These are phyloP conservation scores for Sordaria brevicollis DNA, from an alignment of 495 filamentous ascomycete genomes.

Conservation along the genomic window DNA sequence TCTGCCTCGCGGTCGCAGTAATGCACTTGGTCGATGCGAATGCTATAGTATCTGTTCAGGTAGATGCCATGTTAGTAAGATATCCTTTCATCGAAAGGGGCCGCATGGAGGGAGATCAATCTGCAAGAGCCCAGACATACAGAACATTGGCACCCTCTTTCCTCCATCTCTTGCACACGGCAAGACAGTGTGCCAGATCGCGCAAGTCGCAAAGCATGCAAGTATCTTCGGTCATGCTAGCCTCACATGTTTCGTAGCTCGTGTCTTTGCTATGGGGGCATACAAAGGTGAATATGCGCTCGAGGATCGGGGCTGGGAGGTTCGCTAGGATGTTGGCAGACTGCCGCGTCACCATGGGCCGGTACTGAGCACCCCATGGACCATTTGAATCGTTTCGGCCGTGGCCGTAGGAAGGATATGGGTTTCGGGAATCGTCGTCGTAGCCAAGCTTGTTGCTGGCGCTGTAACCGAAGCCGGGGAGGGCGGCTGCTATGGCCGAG, in stretches of 20 bases:
- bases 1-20: slow-evolving; percentile 83
- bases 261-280: slow-evolving; percentile 76
- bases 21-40: slow-evolving; percentile 90
- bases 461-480: slow-evolving; percentile 8
- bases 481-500: slow-evolving; percentile 1
- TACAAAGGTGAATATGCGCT: slow-evolving; percentile 65
- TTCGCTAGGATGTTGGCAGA: slow-evolving; percentile 24
- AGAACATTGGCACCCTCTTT: slow-evolving; percentile 42
- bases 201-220: slow-evolving; percentile 96
- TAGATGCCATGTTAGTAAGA: slow-evolving; percentile 6
- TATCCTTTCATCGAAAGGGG: background rate
- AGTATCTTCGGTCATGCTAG: slow-evolving; percentile 68
- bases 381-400: background rate
- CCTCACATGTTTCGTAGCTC: slow-evolving; percentile 71
- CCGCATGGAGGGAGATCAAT: background rate
- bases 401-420: background rate
- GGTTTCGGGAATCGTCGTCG: slow-evolving; percentile 3
- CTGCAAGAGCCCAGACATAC: slow-evolving; percentile 33
- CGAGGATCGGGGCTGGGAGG: slow-evolving; percentile 55
- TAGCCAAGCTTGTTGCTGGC: background rate
- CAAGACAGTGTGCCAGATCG: slow-evolving; percentile 71
- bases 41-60: slow-evolving; percentile 61
- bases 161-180: slow-evolving; percentile 67
- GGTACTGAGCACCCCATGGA: background rate
- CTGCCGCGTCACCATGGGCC: slow-evolving; percentile 12